Percentiles rank a stretch among this genome's conserved stretches.
Evolutionary conservation across 345 rosid species (phyloP).

Genomic region (Eutrema heterophyllum): DNA sequence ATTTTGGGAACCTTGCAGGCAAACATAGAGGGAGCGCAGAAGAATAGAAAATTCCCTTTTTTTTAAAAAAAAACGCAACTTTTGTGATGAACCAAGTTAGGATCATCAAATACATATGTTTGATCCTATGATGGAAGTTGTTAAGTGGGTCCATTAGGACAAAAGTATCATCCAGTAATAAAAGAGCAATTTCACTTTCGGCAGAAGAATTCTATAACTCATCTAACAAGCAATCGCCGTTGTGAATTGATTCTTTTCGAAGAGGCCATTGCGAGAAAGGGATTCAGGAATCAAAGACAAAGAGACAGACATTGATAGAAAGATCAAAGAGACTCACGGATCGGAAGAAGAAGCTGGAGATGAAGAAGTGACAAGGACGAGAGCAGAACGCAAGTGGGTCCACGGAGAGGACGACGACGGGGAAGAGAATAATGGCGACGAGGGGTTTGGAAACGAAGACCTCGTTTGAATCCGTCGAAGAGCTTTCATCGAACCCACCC

Average conservation of each 20-base stretch:
- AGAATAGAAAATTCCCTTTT: not conserved
- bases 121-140: not conserved
- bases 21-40: not conserved
- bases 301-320: not conserved
- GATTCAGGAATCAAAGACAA: too few relatives aligned
- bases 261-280: too few relatives aligned
- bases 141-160: not conserved
- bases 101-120: too few relatives aligned
- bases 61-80: not conserved
- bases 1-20: not conserved
- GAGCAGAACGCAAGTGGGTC: constrained; percentile 88
- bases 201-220: too few relatives aligned
- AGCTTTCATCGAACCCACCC: constrained; percentile 55
- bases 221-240: too few relatives aligned
- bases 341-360: constrained; percentile 72
- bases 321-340: constrained; percentile 54
- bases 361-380: constrained; percentile 70
- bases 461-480: constrained; percentile 68
- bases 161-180: too few relatives aligned
- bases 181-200: too few relatives aligned
- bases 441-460: constrained; percentile 53
- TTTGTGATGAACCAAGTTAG: not conserved
- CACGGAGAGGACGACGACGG: constrained; percentile 66
- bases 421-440: constrained; percentile 61
- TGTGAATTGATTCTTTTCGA: too few relatives aligned